phyloP scores from a whole-genome alignment of 2,329 filamentous ascomycete species.

The Colletotrichum lentis region DNA sequence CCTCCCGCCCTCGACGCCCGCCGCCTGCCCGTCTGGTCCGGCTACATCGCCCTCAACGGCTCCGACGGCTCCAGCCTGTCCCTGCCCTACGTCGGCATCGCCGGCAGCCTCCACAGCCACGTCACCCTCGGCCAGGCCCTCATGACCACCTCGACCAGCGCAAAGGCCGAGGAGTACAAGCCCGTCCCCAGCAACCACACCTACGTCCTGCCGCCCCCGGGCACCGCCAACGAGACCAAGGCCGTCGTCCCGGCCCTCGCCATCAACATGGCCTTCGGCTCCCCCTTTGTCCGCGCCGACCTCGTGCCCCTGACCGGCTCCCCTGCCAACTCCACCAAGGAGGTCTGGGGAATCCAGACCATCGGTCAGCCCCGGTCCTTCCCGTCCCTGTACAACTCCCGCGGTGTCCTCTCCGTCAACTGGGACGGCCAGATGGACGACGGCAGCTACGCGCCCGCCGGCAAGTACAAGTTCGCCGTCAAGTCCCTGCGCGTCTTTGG shows the following conservation, averaged over 20 bases:
- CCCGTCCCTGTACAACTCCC: slow-evolving; percentile 48
- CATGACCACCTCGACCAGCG: slow-evolving; percentile 49
- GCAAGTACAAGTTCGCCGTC: slow-evolving; percentile 59
- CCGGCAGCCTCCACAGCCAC: slow-evolving; percentile 49
- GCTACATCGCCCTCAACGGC: slow-evolving; percentile 53
- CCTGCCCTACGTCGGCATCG: slow-evolving; percentile 54
- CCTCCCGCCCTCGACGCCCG: slow-evolving; percentile 50
- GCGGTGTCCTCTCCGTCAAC: slow-evolving; percentile 42
- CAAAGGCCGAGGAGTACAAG: slow-evolving; percentile 28
- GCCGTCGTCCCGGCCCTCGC: slow-evolving; percentile 52
- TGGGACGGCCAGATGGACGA: slow-evolving; percentile 60
- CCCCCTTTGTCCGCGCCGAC: slow-evolving; percentile 54
- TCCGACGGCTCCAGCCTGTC: slow-evolving; percentile 50
- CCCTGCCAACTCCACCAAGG: slow-evolving; percentile 43
- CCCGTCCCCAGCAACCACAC: slow-evolving; percentile 48
- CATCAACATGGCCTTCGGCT: slow-evolving; percentile 56
- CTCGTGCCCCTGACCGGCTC: slow-evolving; percentile 52
- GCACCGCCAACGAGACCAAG: slow-evolving; percentile 45
- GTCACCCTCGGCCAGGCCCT: slow-evolving; percentile 49
- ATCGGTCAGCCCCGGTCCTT: slow-evolving; percentile 55
- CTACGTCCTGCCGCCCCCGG: slow-evolving; percentile 54
- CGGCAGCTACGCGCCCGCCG: slow-evolving; percentile 58
- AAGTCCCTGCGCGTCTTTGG: slow-evolving; percentile 62
- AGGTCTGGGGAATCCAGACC: slow-evolving; percentile 50
- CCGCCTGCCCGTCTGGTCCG: slow-evolving; percentile 54